A percentile compares a stretch with the other conserved stretches of the same genome.
These are phyloP conservation scores for Limtongia smithiae DNA, from an alignment of 805 yeast species.

Conservation along the genomic window DNA sequence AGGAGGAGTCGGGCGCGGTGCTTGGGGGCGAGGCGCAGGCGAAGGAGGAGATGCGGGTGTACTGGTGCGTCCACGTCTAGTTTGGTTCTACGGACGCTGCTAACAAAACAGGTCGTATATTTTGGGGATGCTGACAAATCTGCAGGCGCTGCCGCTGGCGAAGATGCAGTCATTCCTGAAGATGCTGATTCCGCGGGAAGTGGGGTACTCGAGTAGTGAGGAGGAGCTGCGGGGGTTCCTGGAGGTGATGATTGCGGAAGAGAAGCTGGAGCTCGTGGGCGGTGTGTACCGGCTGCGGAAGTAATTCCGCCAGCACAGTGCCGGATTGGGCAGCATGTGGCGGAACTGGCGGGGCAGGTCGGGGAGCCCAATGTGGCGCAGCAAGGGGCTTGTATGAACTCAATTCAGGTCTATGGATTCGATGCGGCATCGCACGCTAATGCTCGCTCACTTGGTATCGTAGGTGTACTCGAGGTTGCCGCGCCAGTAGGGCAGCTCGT, in stretches of 20 bases:
- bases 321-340: too few relatives aligned
- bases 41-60: constrained; percentile 38
- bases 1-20: constrained; percentile 26
- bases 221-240: constrained; percentile 46
- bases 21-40: constrained; percentile 35
- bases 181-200: constrained; percentile 55
- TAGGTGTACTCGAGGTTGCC: too few relatives aligned
- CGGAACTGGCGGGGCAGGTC: too few relatives aligned
- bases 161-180: constrained; percentile 53
- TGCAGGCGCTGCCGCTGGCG: constrained; percentile 48
- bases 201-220: constrained; percentile 40
- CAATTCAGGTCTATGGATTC: too few relatives aligned
- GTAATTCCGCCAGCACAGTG: too few relatives aligned
- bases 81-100: too few relatives aligned
- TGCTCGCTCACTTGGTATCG: too few relatives aligned
- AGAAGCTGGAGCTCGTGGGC: constrained; percentile 39
- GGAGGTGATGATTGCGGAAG: constrained; percentile 45
- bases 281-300: constrained; percentile 39
- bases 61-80: too few relatives aligned
- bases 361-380: too few relatives aligned
- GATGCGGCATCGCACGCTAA: too few relatives aligned
- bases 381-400: neutral
- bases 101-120: too few relatives aligned
- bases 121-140: constrained; percentile 54
- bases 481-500: constrained; percentile 32